phyloP scores from a whole-genome alignment of 805 yeast genomes.

The Myxozyma nipponensis region DNA sequence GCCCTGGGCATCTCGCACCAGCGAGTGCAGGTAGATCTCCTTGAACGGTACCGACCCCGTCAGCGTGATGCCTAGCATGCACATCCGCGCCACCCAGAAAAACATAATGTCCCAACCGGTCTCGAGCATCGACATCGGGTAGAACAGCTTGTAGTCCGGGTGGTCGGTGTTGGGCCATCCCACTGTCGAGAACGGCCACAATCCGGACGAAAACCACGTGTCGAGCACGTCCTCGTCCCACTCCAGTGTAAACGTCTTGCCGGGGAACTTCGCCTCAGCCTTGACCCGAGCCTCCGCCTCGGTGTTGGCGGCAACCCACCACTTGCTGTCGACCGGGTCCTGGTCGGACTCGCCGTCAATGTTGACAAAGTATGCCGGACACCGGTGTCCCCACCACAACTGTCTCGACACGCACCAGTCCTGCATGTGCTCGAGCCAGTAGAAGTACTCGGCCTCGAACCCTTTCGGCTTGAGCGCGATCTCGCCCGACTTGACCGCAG shows the following conservation, averaged over 20 bases:
- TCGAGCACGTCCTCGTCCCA: constrained; percentile 98
- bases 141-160: constrained; percentile 68
- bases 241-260: constrained; percentile 64
- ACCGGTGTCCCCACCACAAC: constrained; percentile 96
- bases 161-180: constrained; percentile 84
- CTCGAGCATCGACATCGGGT: constrained; percentile 91
- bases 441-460: constrained; percentile 89
- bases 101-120: constrained; percentile 99
- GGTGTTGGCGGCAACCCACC: constrained; percentile 89
- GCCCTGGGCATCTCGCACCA: constrained; percentile 98
- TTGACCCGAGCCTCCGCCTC: constrained; percentile 78
- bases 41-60: constrained; percentile 90
- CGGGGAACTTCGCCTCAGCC: constrained; percentile 72
- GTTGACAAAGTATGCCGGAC: constrained; percentile 87
- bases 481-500: constrained; percentile 77
- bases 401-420: constrained; percentile 99
- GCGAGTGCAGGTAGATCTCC: constrained; percentile 96
- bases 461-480: constrained; percentile 80
- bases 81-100: constrained; percentile 99
- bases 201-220: constrained; percentile 97
- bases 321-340: constrained; percentile 60
- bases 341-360: constrained; percentile 57
- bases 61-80: constrained; percentile 81
- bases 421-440: constrained; percentile 93
- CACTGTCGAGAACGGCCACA: constrained; percentile 95